Evolutionary conservation across 2,329 filamentous ascomycete genomes (phyloP).

Genomic region (Talaromyces sp.): DNA sequence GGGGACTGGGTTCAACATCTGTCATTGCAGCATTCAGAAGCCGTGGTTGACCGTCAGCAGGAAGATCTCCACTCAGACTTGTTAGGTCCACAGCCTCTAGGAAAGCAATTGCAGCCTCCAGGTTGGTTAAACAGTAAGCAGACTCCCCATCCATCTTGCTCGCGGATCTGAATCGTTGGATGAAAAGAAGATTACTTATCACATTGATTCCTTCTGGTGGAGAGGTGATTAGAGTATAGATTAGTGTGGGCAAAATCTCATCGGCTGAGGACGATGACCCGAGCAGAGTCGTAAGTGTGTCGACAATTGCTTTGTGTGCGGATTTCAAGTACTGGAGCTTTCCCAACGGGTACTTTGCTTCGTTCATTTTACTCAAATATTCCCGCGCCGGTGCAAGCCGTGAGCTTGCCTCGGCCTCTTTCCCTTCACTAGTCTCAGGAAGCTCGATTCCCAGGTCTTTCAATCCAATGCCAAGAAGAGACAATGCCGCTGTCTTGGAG

Average conservation of each 20-base stretch:
- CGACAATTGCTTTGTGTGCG: constrained; percentile 90
- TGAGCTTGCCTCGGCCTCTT: constrained; percentile 63
- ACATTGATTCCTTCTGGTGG: constrained; percentile 80
- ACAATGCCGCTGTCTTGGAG: constrained; percentile 85
- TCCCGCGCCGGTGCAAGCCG: constrained; percentile 67
- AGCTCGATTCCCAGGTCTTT: constrained; percentile 78
- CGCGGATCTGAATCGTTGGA: constrained; percentile 83
- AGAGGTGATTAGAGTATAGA: constrained; percentile 90
- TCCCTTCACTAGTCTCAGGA: constrained; percentile 55
- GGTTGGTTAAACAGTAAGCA: constrained; percentile 91
- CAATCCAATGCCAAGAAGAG: constrained; percentile 85
- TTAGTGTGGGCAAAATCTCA: constrained; percentile 93
- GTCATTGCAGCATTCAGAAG: constrained; percentile 30
- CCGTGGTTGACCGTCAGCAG: constrained; percentile 63
- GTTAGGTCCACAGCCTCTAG: constrained; percentile 92
- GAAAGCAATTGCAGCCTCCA: constrained; percentile 92
- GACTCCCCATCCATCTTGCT: constrained; percentile 87
- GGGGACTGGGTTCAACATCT: constrained; percentile 21
- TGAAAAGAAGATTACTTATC: constrained; percentile 92
- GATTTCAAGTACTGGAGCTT: constrained; percentile 85
- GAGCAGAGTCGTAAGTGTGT: constrained; percentile 65
- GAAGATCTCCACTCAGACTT: constrained; percentile 76
- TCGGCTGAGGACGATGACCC: constrained; percentile 82
- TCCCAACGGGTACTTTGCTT: constrained; percentile 79
- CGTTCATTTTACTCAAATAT: constrained; percentile 75